Percentiles rank a stretch among this genome's conserved stretches.
Conservation (phyloP, 2,329 filamentous ascomycete species). For the Fusarium cyanostomum region DNA sequence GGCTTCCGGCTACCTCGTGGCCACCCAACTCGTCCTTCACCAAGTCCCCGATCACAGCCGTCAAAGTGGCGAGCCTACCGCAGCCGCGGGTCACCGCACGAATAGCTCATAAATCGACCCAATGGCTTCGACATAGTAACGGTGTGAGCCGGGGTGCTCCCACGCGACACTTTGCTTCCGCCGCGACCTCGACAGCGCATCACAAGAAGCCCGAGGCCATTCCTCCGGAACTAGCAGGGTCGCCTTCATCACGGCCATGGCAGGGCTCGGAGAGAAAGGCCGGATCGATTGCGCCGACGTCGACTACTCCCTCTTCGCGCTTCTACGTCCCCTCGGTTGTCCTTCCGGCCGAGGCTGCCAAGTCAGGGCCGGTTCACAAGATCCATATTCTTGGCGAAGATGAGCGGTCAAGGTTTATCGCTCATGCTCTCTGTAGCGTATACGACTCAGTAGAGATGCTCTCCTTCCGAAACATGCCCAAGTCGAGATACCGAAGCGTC, state of each 20-base stretch:
- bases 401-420: slow-evolving; percentile 52
- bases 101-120: slow-evolving; percentile 48
- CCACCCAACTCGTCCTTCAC: slow-evolving; percentile 11
- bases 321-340: slow-evolving; percentile 52
- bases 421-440: slow-evolving; percentile 53
- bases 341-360: slow-evolving; percentile 46
- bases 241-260: slow-evolving; percentile 36
- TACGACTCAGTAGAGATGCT: slow-evolving; percentile 54
- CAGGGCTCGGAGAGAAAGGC: slow-evolving; percentile 12
- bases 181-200: slow-evolving; percentile 37
- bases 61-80: slow-evolving; percentile 50
- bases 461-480: slow-evolving; percentile 39
- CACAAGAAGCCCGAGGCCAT: slow-evolving; percentile 36
- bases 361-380: slow-evolving; percentile 49
- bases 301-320: slow-evolving; percentile 30
- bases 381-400: slow-evolving; percentile 56
- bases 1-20: slow-evolving; percentile 18
- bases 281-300: slow-evolving; percentile 18
- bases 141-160: slow-evolving; percentile 50
- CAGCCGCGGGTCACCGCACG: slow-evolving; percentile 56
- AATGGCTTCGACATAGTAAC: slow-evolving; percentile 55
- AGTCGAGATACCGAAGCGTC: slow-evolving; percentile 46
- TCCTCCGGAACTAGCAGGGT: slow-evolving; percentile 31
- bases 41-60: slow-evolving; percentile 19
- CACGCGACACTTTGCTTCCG: slow-evolving; percentile 47